A percentile compares a stretch with the other conserved stretches of the same genome.
Evolutionary conservation across 2,329 filamentous ascomycete species (phyloP).

Genomic region (Sporothrix protearum): DNA sequence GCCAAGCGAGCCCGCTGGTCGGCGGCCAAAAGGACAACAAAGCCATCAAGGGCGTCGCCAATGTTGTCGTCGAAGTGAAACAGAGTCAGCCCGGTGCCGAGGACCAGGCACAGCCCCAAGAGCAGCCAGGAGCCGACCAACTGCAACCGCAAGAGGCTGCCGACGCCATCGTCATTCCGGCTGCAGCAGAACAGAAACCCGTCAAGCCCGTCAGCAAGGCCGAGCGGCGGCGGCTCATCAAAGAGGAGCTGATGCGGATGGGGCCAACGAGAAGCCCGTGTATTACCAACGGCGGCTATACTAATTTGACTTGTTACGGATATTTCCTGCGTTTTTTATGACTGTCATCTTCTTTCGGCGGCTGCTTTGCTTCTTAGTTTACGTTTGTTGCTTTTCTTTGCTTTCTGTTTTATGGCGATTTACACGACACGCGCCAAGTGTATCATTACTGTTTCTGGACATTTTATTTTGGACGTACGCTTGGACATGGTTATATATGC

Average conservation of each 20-base stretch:
- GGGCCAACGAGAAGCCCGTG: slow-evolving; percentile 35
- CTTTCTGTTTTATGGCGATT: not conserved
- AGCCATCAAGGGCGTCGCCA: slow-evolving; percentile 20
- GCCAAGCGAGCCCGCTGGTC: slow-evolving; percentile 27
- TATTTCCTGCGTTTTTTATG: not conserved
- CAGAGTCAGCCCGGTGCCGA: slow-evolving; percentile 33
- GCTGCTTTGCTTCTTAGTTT: not conserved
- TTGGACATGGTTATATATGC: not conserved
- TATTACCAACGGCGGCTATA: slow-evolving; percentile 56
- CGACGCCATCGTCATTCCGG: slow-evolving; percentile 11
- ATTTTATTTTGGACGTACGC: not conserved
- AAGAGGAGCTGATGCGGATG: slow-evolving; percentile 30
- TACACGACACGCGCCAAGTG: not conserved
- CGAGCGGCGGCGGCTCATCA: slow-evolving; percentile 51
- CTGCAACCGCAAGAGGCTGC: not conserved
- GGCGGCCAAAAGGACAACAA: slow-evolving; percentile 24
- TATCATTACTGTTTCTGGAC: slow-evolving; percentile 3
- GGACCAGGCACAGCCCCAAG: slow-evolving; percentile 9
- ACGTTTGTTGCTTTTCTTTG: not conserved
- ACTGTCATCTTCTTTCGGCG: not conserved
- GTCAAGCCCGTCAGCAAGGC: slow-evolving; percentile 49
- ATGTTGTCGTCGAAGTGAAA: slow-evolving; percentile 37
- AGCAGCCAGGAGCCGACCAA: slow-evolving; percentile 3
- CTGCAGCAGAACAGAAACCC: slow-evolving; percentile 40
- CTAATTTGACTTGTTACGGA: slow-evolving; percentile 32